Conservation (phyloP, 2,329 filamentous ascomycete genomes). For the Diplodia corticola region DNA sequence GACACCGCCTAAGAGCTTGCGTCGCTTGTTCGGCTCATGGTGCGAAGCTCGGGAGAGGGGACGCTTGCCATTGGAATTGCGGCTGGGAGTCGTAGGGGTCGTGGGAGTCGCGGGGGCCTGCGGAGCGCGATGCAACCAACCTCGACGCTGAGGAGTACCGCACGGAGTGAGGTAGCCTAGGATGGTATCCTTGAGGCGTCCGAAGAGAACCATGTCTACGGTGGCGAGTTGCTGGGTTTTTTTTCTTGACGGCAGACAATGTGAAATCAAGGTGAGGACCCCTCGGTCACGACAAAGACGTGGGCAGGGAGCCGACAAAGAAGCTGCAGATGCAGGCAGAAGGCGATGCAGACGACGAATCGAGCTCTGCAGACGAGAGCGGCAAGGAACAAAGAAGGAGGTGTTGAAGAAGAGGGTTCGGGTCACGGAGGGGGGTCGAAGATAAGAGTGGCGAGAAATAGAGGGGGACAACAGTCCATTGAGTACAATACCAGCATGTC, state of each 20-base stretch:
- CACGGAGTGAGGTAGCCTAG: background rate
- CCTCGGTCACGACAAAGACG: background rate
- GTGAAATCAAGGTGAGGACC: background rate
- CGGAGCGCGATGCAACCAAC: background rate
- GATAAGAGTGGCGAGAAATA: background rate
- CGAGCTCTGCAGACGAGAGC: background rate
- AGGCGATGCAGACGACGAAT: background rate
- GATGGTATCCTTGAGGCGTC: background rate
- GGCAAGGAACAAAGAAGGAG: background rate
- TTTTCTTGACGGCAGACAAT: background rate
- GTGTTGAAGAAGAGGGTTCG: background rate
- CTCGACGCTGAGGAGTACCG: background rate
- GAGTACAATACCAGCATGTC: background rate
- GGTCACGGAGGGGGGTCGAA: background rate
- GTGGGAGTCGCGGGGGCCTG: background rate
- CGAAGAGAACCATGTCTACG: background rate
- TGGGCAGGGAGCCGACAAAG: background rate
- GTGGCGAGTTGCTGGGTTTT: background rate
- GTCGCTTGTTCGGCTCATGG: background rate
- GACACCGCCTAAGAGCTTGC: background rate
- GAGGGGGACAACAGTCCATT: background rate
- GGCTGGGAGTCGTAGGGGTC: background rate
- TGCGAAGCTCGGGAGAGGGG: background rate
- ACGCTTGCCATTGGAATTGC: slow-evolving; percentile 2
- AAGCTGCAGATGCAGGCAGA: background rate